Conservation (phyloP, 2,329 filamentous ascomycete genomes). For the Epicoccum sorghinum region DNA sequence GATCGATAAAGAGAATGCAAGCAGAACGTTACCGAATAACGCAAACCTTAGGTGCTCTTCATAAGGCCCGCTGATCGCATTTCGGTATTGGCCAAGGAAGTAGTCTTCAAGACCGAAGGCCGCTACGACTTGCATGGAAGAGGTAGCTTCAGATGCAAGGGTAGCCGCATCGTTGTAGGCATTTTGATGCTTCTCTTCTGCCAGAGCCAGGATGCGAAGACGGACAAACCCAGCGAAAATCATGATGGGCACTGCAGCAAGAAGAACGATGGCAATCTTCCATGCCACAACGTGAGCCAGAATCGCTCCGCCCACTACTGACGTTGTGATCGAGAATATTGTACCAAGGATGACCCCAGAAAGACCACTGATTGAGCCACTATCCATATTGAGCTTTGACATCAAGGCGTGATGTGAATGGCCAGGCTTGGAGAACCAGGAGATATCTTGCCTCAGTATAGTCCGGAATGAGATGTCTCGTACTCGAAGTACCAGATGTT, state of each 20-base stretch:
- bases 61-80: slow-evolving; percentile 49
- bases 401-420: slow-evolving; percentile 54
- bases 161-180: slow-evolving; percentile 69
- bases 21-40: slow-evolving; percentile 49
- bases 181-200: slow-evolving; percentile 67
- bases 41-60: slow-evolving; percentile 49
- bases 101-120: slow-evolving; percentile 51
- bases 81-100: slow-evolving; percentile 47
- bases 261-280: slow-evolving; percentile 58
- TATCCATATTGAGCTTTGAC: slow-evolving; percentile 55
- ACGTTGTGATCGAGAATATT: slow-evolving; percentile 56
- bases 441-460: slow-evolving; percentile 62
- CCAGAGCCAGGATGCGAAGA: slow-evolving; percentile 58
- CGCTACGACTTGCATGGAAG: slow-evolving; percentile 66
- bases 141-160: slow-evolving; percentile 70
- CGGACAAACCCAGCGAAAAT: slow-evolving; percentile 54
- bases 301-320: slow-evolving; percentile 55
- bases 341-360: slow-evolving; percentile 58
- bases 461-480: slow-evolving; percentile 56
- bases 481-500: slow-evolving; percentile 53
- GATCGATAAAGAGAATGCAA: slow-evolving; percentile 53
- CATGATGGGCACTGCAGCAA: slow-evolving; percentile 58
- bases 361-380: slow-evolving; percentile 55
- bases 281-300: slow-evolving; percentile 57
- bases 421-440: slow-evolving; percentile 54